These are phyloP conservation scores for Gnaphalium uliginosum DNA, from an alignment of 129 eudicot genomes.

Conservation along the genomic window DNA sequence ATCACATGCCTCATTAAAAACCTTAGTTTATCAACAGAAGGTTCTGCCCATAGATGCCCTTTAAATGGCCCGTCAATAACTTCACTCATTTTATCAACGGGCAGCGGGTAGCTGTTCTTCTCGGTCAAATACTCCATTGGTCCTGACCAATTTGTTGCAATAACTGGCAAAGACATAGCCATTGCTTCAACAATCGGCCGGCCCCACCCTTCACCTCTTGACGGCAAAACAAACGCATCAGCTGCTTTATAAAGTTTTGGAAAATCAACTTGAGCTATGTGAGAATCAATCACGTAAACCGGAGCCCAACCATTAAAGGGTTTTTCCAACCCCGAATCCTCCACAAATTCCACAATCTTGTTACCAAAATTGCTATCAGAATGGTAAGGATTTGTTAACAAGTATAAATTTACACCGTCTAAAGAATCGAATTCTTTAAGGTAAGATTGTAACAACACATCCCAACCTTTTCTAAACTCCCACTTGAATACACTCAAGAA, in stretches of 20 bases:
- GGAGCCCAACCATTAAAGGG: slow-evolving; percentile 73
- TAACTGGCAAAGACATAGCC: slow-evolving; percentile 84
- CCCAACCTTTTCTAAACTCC: slow-evolving; percentile 94
- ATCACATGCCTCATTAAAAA: slow-evolving; percentile 68
- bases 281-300: slow-evolving; percentile 62
- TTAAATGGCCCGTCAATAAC: slow-evolving; percentile 74
- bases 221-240: slow-evolving; percentile 64
- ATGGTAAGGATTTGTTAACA: slow-evolving; percentile 76
- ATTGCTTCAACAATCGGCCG: slow-evolving; percentile 89
- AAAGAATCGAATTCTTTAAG: slow-evolving; percentile 54
- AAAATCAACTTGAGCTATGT: slow-evolving; percentile 67
- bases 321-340: slow-evolving; percentile 43
- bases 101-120: slow-evolving; percentile 68
- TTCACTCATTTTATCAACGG: slow-evolving; percentile 68
- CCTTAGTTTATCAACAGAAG: slow-evolving; percentile 54
- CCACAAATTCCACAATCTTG: slow-evolving; percentile 67
- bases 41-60: slow-evolving; percentile 92
- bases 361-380: slow-evolving; percentile 63
- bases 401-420: slow-evolving; percentile 55
- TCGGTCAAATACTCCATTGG: slow-evolving; percentile 75
- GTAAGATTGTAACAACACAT: slow-evolving; percentile 69
- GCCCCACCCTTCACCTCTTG: slow-evolving; percentile 97
- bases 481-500: slow-evolving; percentile 91
- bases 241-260: slow-evolving; percentile 74
- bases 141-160: slow-evolving; percentile 87